Conservation (phyloP, 2,329 filamentous ascomycete species). For the Fusarium drepaniforme region DNA sequence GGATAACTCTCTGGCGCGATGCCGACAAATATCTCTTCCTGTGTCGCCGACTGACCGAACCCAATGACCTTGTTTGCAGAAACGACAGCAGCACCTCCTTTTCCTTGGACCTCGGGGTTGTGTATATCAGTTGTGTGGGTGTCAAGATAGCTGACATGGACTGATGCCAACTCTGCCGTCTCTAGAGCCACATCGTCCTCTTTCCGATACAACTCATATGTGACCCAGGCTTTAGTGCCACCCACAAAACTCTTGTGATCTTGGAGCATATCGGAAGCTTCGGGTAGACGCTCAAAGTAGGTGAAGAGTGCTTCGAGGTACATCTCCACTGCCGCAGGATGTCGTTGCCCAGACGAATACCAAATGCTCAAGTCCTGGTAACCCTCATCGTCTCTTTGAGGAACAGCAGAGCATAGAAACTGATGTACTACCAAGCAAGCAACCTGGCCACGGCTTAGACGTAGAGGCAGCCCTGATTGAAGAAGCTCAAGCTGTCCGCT, state of each 20-base stretch:
- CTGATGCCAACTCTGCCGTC: constrained; percentile 10
- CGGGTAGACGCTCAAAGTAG: constrained; percentile 42
- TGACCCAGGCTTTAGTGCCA: no score
- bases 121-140: constrained; percentile 43
- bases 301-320: constrained; percentile 47
- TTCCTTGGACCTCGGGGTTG: constrained; percentile 38
- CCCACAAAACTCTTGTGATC: no score
- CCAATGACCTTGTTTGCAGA: constrained; percentile 51
- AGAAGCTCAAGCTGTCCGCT: constrained; percentile 32
- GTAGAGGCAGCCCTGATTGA: constrained; percentile 15
- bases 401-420: constrained; percentile 44
- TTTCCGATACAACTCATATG: no score
- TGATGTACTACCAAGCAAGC: constrained; percentile 49
- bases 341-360: constrained; percentile 48
- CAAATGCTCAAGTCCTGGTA: constrained; percentile 51
- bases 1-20: constrained; percentile 51
- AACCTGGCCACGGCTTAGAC: constrained; percentile 41
- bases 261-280: constrained; percentile 1
- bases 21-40: constrained; percentile 52
- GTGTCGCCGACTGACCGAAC: constrained; percentile 52
- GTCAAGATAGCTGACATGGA: constrained; percentile 32
- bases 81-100: constrained; percentile 45
- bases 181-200: background rate
- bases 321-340: constrained; percentile 44
- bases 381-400: constrained; percentile 40